Base-by-base conservation (phyloP, 208 protist species). In the Acanthamoeba castellanii region DNA sequence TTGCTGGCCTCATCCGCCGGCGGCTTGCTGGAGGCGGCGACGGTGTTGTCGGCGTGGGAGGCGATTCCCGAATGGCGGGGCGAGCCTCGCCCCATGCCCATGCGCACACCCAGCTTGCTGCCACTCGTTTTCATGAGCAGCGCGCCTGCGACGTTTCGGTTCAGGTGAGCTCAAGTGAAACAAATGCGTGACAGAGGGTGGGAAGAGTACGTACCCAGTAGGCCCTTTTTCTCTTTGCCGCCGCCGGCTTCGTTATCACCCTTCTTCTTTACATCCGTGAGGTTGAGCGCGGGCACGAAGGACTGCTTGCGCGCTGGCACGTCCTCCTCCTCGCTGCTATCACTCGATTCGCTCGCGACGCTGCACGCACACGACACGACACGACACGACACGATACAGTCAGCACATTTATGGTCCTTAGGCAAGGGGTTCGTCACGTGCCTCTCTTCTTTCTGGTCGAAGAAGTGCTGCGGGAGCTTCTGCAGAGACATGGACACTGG, bases 231-330 rank as follows among this genome's bases (percentile, higher is more conserved):
- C 32, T 74, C 27, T 37, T 74, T 37, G 25, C 66, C 32, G n/a
- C 66, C 32, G 66, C 66, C 66, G 27, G 25, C 66, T 74, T 74
- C 66, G 66, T 42, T 25, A 11, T 20, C 22, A 8, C 66, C 66
- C 66, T 74, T 74, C 66, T 74, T 74, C 66, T 74, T 74, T 13
- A 74, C 66, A 30, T 74, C 66, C 22, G 66, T 37, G n/a, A 74
- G 32, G 27, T 74, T 74, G 32, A 74, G 66, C 9, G 66, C 66
- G 11, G 66, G 66, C 32, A 74, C 66, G 66, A 74, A 74, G 25
- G 66, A 42, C 66, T 74, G 66, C 32, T 74, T 74, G 9, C n/a
- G 66, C 32, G 25, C n/a, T 30, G n/a, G n/a, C n/a, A 16, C 66
- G 1, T n/a, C n/a, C 14, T 74, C 66, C 13, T 74, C 66, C 18